phyloP scores from a whole-genome alignment of 345 rosid genomes.

The Luvunga scandens region DNA sequence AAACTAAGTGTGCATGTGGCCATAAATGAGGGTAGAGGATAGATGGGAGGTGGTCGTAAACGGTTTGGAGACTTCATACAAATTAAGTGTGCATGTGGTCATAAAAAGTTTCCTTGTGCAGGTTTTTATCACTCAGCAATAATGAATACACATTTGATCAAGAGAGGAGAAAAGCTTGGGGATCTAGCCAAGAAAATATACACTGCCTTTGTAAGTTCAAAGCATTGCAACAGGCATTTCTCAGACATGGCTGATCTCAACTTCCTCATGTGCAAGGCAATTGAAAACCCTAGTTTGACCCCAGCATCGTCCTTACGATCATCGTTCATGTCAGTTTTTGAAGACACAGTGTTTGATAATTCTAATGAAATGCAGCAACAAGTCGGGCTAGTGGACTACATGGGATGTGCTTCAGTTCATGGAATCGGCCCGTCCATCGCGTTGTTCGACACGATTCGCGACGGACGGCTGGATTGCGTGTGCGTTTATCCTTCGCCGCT shows the following conservation, averaged over 20 bases:
- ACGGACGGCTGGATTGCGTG: slow-evolving; percentile 38
- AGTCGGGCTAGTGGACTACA: slow-evolving; percentile 41
- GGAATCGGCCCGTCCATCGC: slow-evolving; percentile 50
- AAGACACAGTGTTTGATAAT: slow-evolving; percentile 36
- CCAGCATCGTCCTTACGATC: slow-evolving; percentile 41
- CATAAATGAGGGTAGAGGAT: no score
- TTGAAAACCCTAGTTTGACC: slow-evolving; percentile 48
- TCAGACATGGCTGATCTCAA: slow-evolving; percentile 55
- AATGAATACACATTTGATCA: slow-evolving; percentile 31
- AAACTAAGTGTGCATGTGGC: no score
- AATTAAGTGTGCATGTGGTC: no score
- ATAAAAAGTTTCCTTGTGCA: neutral
- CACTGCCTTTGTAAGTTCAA: slow-evolving; percentile 26
- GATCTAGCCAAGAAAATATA: slow-evolving; percentile 39
- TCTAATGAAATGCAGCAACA: slow-evolving; percentile 17
- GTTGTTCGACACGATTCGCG: slow-evolving; percentile 43
- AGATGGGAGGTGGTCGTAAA: no score
- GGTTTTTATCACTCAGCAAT: slow-evolving; percentile 59
- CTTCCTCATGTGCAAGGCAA: slow-evolving; percentile 51
- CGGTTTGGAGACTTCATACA: no score
- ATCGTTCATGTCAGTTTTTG: slow-evolving; percentile 43
- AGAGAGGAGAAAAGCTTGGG: slow-evolving; percentile 38
- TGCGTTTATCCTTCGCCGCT: slow-evolving; percentile 52
- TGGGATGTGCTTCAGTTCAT: slow-evolving; percentile 52
- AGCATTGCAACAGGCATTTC: slow-evolving; percentile 39